Base-by-base conservation (phyloP, 2,329 filamentous ascomycete genomes). In the Aurifilum marmelostoma region DNA sequence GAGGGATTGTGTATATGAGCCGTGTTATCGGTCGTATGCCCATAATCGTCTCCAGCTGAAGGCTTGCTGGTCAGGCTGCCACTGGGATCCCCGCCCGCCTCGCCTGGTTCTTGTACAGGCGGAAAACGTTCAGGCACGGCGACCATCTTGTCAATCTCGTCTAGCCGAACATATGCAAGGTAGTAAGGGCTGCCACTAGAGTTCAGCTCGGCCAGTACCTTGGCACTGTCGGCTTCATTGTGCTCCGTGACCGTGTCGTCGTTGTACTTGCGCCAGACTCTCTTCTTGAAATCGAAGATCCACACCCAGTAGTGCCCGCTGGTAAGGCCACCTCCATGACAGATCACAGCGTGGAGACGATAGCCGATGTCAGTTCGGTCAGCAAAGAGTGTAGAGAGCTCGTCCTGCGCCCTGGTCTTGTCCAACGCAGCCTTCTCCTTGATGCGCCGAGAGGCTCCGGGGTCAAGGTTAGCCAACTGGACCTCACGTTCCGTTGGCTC, bases 271-370 rank as follows among this genome's bases (percentile, higher is more conserved):
- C 94, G 90, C 94, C 96, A 99, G 27, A 94, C 83, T 47, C 89
- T 82, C 61, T 88, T 87, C 72, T 90, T 87, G 78, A 97, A 97
- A 80, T 98, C 96, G 76, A 90, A 92, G 72, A 99, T 97, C 86
- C 94, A 97, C 59, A 97, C 93, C 91, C 93, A 97, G 81, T 98
- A 99, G 79, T 99, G 96, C 0, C 96, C 96, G 60, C 90, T 90
- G 59, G 84, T 86, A 54, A 90, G 85, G 37, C 84, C 83, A 41
- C 92, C 92, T 27, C 91, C 90, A 77, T 99, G 96, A 75, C 97
- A 95, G 76, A 99, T 97, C 41, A 97, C 92, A 0, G 95, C 93
- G 74, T 97, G 94, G 5, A 99, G 87, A 18, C 89, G 89, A 78
- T 98, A 99, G 14, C 90, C 87, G 61, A 92, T 83, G 34, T 88